Conservation (phyloP, 306 rosid species). For the Pyrus betulifolia region DNA sequence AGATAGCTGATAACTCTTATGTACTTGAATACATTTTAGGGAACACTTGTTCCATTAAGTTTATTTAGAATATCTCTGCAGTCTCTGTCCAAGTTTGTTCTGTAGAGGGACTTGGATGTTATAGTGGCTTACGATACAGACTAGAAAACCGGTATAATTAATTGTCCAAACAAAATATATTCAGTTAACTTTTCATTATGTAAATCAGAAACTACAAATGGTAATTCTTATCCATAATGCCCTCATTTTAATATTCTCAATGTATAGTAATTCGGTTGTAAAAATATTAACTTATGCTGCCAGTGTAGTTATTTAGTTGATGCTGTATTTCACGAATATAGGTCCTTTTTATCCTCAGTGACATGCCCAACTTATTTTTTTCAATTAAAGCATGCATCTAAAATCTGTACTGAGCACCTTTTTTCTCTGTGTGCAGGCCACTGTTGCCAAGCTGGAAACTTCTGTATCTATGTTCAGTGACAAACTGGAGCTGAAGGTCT, state of each 20-base stretch:
- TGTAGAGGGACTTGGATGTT: neutral
- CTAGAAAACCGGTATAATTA: neutral
- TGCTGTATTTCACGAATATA: neutral
- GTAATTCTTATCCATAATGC: neutral
- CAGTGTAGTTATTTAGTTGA: neutral
- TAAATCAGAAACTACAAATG: neutral
- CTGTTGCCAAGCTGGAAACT: slow-evolving; percentile 87
- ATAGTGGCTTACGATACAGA: neutral
- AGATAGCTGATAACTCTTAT: neutral
- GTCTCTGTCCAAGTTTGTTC: neutral
- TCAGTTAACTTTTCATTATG: neutral
- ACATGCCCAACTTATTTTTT: neutral
- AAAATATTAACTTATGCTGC: neutral
- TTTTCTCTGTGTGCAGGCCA: slow-evolving; percentile 53
- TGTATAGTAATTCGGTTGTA: neutral
- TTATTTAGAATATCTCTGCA: neutral
- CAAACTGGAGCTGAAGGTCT: slow-evolving; percentile 80
- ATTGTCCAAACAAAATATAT: neutral
- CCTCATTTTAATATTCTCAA: neutral
- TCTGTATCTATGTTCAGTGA: slow-evolving; percentile 66
- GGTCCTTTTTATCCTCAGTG: neutral
- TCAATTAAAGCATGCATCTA: neutral
- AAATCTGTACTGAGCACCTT: neutral
- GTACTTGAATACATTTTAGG: neutral
- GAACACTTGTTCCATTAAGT: neutral